These are phyloP conservation scores for Pichia insulana DNA, from an alignment of 805 yeast species.

Conservation along the genomic window DNA sequence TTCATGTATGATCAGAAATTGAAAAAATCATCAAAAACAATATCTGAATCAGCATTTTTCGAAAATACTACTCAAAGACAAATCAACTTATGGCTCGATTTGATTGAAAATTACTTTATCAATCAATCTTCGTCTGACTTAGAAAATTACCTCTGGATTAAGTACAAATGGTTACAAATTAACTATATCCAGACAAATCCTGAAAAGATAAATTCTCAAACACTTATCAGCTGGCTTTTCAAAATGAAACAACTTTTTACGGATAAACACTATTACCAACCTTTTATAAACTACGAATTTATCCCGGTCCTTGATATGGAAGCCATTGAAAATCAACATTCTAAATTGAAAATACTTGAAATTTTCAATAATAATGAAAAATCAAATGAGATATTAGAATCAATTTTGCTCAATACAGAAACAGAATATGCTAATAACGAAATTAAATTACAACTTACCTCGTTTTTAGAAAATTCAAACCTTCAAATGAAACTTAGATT, in stretches of 20 bases:
- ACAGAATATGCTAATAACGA: constrained; percentile 19
- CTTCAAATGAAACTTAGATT: constrained; percentile 58
- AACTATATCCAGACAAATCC: constrained; percentile 32
- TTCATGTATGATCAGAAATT: constrained; percentile 20
- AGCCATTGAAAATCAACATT: constrained; percentile 50
- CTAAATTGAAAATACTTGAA: constrained; percentile 62
- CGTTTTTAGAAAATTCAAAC: constrained; percentile 56
- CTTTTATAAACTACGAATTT: constrained; percentile 48
- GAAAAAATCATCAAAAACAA: constrained; percentile 15
- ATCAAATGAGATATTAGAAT: constrained; percentile 20
- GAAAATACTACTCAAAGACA: constrained; percentile 34
- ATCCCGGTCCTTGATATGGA: constrained; percentile 48
- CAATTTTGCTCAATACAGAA: constrained; percentile 13
- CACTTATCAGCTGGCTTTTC: constrained; percentile 26
- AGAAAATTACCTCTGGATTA: constrained; percentile 16
- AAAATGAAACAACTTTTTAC: constrained; percentile 20
- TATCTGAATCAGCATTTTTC: constrained; percentile 18
- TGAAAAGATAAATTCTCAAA: constrained; percentile 22
- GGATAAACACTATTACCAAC: constrained; percentile 24
- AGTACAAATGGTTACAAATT: constrained; percentile 43
- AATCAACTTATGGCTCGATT: constrained; percentile 39
- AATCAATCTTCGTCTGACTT: background rate
- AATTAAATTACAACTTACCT: constrained; percentile 44
- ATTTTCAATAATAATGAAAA: constrained; percentile 47
- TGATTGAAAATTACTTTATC: constrained; percentile 26